phyloP scores from a whole-genome alignment of 1,284 basidiomycete genomes.

The Ceratobasidium sp. region DNA sequence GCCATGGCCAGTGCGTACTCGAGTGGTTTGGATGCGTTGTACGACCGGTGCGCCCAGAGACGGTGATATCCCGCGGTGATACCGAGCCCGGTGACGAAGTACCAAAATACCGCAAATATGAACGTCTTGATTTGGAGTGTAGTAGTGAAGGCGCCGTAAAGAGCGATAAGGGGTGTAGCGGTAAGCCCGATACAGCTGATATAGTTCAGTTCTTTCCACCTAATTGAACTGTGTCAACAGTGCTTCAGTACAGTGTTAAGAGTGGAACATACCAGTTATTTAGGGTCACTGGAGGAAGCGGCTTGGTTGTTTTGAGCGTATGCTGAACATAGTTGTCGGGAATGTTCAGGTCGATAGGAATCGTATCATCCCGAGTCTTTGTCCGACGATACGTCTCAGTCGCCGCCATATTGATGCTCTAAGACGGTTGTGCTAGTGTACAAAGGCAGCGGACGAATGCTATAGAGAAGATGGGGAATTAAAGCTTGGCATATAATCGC shows the following conservation, averaged over 20 bases:
- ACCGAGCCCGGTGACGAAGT: slow-evolving; percentile 86
- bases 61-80: slow-evolving; percentile 86
- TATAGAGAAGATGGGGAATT: slow-evolving; percentile 85
- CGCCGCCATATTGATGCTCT: no score
- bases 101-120: slow-evolving; percentile 80
- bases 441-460: no score
- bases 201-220: slow-evolving; percentile 78
- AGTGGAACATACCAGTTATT: slow-evolving; percentile 61
- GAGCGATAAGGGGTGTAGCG: slow-evolving; percentile 76
- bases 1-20: slow-evolving; percentile 82
- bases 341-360: slow-evolving; percentile 74
- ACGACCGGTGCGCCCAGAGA: slow-evolving; percentile 90
- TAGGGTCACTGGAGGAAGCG: slow-evolving; percentile 82
- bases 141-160: slow-evolving; percentile 75
- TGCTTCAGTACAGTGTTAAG: slow-evolving; percentile 19
- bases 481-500: slow-evolving; percentile 69
- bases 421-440: no score
- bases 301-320: slow-evolving; percentile 81
- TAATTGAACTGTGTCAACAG: background rate
- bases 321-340: slow-evolving; percentile 92
- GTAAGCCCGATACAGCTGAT: slow-evolving; percentile 79
- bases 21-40: slow-evolving; percentile 84
- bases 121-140: slow-evolving; percentile 76
- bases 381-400: no score
- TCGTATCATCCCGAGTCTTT: no score